Base-by-base conservation (phyloP, 805 yeast genomes). In the Saitoella complicata region DNA sequence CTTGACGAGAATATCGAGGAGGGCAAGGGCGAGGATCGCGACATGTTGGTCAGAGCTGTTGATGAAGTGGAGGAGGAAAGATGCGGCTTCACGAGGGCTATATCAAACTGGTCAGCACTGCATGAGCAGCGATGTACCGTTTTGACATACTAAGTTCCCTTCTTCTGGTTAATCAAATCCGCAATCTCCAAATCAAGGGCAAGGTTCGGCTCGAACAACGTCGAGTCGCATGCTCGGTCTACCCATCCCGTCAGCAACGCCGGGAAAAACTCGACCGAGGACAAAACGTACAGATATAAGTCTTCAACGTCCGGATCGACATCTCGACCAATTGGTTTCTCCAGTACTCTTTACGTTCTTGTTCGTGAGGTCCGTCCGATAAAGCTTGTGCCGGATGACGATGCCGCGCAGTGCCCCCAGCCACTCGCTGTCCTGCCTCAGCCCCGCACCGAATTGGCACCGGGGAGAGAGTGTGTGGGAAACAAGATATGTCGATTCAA, bases 171-270 rank as follows among this genome's bases (percentile, higher is more conserved):
- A 61, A 91, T 77, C 55, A 80, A 72, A 62, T 91, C 99, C 49
- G 96, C 88, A 48, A 91, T 87, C 58, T 88, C 96, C 53, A 91
- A 65, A 59, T 88, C 91, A 49, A 86, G 65, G 3, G 85, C 83
- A 47, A 87, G 70, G 57, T 91, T 88, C 5, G 98, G 97, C 64
- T 88, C 95, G 30, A 67, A 58, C 41, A 83, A 67, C 1, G 88
- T 69, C 36, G 91, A 80, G 53, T 91, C 74, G 56, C 95, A 86
- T 1, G 97, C 96, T 49, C 95, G 76, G 56, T 78, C 80, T 69
- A 21, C 21, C 21, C 21, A 21, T 21, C 21, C 21, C 2, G 21
- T 21, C 21, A 21, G 21, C 21, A 21, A 21, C 21, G 21, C 4
- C 21, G 21, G 21, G 21, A 21, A 21, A 21, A 21, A 21, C 21